Evolutionary conservation across 108 stramenopile genomes (phyloP), one percentile per base, ranked within the genome.

Genomic region (Conticribra weissflogii): DNA sequence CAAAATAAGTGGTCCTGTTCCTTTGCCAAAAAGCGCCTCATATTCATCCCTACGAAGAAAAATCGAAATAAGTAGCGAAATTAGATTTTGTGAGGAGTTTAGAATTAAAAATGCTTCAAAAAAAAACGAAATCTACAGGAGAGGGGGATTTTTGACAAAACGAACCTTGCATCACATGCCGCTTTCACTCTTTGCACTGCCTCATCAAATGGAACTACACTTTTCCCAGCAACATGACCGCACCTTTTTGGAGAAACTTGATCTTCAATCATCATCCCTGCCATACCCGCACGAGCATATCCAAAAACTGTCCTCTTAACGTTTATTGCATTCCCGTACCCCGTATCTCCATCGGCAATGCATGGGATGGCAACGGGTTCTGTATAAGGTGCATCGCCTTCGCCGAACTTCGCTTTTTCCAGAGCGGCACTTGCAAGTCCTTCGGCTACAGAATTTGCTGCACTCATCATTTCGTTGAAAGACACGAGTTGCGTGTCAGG

Each of bases 201-300:
- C 68, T 97, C 97, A 27, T 87, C 88, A 60, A 93, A 78, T 25
- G 80, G 70, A 24, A 98, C 85, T 22, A 97, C 96, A 17, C 81
- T 83, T 69, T 98, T 98, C 12, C 97, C 98, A 16, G 89, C 91
- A 1, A 96, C 96, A 78, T 98, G 98, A 52, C 98, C 98, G 68
- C 98, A 98, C 63, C 96, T 78, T 71, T 97, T 97, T 12, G 96
- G 96, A 16, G 90, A 53, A 8, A 97, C 85, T 75, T 98, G 97
- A 70, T 98, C 97, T 81, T 98, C 97, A 54, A 98, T 96, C 97
- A 98, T 98, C 44, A 98, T 93, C 21, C 96, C 97, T 14, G 90
- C 98, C 94, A 97, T 94, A 1, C 96, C 96, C 8, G 94, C 93
- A 61, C 94, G 75, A 1, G 81, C 93, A 78, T 93, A 96, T 3